These are phyloP conservation scores for Jackrogersella multiformis DNA, from an alignment of 495 filamentous ascomycete species.

Conservation along the genomic window DNA sequence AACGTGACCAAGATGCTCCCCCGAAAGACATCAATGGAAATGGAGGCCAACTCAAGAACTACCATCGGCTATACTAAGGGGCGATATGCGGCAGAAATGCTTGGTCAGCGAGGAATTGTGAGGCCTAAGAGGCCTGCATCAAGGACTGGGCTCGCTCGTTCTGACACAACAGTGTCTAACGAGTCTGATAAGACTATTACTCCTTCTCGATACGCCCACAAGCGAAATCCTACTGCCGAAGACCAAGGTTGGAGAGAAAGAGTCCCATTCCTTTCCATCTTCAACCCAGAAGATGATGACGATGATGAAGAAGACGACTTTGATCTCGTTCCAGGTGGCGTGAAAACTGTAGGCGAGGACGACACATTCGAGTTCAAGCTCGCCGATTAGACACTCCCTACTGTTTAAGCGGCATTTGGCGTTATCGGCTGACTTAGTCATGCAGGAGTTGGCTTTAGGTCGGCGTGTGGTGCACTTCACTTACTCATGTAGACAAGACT, in stretches of 20 bases:
- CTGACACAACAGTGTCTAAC: constrained; percentile 52
- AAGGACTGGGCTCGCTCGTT: constrained; percentile 39
- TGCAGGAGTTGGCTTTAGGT: neutral
- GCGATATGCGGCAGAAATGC: constrained; percentile 64
- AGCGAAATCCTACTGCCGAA: constrained; percentile 32
- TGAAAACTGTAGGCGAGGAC: constrained; percentile 43
- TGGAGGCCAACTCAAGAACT: constrained; percentile 73
- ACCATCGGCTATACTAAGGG: constrained; percentile 87
- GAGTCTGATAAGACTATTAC: constrained; percentile 61
- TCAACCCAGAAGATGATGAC: constrained; percentile 47
- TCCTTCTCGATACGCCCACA: constrained; percentile 54
- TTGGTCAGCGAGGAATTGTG: constrained; percentile 41
- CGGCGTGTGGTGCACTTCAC: constrained; percentile 14
- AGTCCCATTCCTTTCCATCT: constrained; percentile 56
- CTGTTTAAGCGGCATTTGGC: constrained; percentile 6
- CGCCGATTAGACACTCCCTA: constrained; percentile 38
- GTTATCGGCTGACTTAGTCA: constrained; percentile 10
- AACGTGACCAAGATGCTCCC: constrained; percentile 42
- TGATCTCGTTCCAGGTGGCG: constrained; percentile 24
- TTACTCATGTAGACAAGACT: neutral
- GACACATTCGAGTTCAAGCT: constrained; percentile 55
- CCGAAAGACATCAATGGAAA: constrained; percentile 56
- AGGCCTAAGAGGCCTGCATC: constrained; percentile 14
- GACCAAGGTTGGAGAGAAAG: constrained; percentile 48
- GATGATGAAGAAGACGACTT: constrained; percentile 46